Percentiles rank a stretch among this genome's conserved stretches.
Evolutionary conservation across 1,139 yeast genomes (phyloP).

Genomic region (Pichia sp.): DNA sequence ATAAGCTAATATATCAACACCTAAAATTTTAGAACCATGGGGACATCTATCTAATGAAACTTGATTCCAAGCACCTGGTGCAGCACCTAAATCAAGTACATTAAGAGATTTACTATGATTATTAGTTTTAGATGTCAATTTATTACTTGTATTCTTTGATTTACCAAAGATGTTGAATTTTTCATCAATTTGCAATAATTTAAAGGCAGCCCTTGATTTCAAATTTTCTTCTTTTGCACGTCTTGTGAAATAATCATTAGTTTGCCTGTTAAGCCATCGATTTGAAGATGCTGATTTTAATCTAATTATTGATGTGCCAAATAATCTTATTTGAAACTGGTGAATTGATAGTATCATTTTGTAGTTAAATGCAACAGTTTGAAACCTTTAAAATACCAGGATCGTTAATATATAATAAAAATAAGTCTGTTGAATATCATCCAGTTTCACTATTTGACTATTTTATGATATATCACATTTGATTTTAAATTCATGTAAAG

Average conservation of each 20-base stretch:
- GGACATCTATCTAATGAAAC: constrained; percentile 60
- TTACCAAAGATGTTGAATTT: constrained; percentile 52
- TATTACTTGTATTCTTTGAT: constrained; percentile 19
- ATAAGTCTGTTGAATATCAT: too few species aligned
- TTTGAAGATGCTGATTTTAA: constrained; percentile 43
- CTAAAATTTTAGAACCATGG: constrained; percentile 65
- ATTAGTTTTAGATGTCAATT: neutral
- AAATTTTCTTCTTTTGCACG: constrained; percentile 60
- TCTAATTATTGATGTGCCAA: neutral
- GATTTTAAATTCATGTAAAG: too few species aligned
- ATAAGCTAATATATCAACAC: constrained; percentile 77
- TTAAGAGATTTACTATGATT: constrained; percentile 29
- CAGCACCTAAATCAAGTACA: constrained; percentile 85
- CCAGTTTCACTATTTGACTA: too few species aligned
- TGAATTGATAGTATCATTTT: neutral
- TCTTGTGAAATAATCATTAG: constrained; percentile 54
- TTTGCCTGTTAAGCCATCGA: constrained; percentile 71
- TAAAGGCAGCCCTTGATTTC: constrained; percentile 87
- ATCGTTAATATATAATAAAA: too few species aligned
- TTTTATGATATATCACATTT: too few species aligned
- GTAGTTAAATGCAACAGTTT: neutral
- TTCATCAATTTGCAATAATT: constrained; percentile 64
- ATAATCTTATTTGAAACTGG: neutral
- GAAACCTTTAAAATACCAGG: too few species aligned
- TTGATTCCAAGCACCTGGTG: constrained; percentile 96